A percentile compares a stretch with the other conserved stretches of the same genome.
These are phyloP conservation scores for Pestalotiopsis sp. DNA, from an alignment of 2,329 filamentous ascomycete species.

Conservation along the genomic window DNA sequence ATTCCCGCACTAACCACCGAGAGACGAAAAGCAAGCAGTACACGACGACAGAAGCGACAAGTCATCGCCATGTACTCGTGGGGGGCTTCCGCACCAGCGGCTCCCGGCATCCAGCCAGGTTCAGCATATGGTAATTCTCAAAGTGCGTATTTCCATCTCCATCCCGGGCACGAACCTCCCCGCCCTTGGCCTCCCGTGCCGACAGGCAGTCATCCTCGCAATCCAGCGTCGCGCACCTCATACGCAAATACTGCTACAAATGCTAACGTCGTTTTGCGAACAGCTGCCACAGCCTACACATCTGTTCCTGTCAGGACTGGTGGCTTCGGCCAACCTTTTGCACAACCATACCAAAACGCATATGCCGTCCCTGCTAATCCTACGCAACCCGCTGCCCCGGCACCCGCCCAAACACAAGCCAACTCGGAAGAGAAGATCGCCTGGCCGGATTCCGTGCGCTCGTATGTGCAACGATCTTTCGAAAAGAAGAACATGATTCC, in stretches of 20 bases:
- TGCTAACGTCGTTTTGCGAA: constrained; percentile 28
- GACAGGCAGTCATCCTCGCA: background rate
- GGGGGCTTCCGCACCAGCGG: constrained; percentile 19
- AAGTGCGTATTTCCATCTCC: constrained; percentile 16
- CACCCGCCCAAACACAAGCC: constrained; percentile 35
- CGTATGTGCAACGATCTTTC: constrained; percentile 90
- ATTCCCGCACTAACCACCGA: constrained; percentile 8
- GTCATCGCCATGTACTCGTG: constrained; percentile 11
- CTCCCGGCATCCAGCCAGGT: constrained; percentile 25
- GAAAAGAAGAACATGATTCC: constrained; percentile 69
- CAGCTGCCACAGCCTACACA: constrained; percentile 43
- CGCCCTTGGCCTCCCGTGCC: background rate
- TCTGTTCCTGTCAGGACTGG: constrained; percentile 43
- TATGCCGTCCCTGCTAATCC: constrained; percentile 35
- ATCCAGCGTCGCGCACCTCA: background rate
- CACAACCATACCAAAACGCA: constrained; percentile 24
- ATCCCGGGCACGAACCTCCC: background rate
- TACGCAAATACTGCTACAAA: background rate
- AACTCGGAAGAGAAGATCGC: constrained; percentile 63
- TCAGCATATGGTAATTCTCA: constrained; percentile 26
- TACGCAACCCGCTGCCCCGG: constrained; percentile 28
- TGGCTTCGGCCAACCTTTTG: constrained; percentile 33
- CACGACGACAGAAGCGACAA: background rate
- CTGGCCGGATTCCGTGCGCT: constrained; percentile 81
- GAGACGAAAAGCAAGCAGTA: background rate